phyloP scores from a whole-genome alignment of 495 filamentous ascomycete genomes.

The Xylona heveae region DNA sequence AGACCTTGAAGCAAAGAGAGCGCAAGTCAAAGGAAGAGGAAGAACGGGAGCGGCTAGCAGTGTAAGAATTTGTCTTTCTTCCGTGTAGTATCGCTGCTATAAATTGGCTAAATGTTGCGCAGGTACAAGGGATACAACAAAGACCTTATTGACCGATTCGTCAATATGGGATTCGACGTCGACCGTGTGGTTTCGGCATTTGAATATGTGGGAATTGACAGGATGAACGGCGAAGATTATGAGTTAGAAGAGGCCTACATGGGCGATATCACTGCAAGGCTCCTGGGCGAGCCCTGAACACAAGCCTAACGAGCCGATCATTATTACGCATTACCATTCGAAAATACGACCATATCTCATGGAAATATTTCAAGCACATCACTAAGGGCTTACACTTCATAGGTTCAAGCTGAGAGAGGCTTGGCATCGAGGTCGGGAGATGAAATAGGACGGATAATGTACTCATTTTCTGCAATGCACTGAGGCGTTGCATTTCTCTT shows the following conservation, averaged over 20 bases:
- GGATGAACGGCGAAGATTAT: constrained; percentile 55
- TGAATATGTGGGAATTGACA: constrained; percentile 59
- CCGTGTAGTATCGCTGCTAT: neutral
- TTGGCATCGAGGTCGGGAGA: no score
- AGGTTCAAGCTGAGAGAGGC: no score
- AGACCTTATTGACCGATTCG: constrained; percentile 70
- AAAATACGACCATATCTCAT: constrained; percentile 1
- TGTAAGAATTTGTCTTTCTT: constrained; percentile 8
- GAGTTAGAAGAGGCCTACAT: constrained; percentile 69
- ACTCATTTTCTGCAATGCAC: no score
- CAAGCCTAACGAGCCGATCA: constrained; percentile 2
- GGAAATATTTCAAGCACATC: neutral
- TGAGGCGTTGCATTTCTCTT: no score
- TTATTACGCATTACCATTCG: constrained; percentile 2
- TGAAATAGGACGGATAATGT: no score
- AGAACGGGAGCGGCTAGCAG: constrained; percentile 21
- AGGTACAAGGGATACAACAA: constrained; percentile 86
- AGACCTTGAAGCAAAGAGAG: constrained; percentile 15
- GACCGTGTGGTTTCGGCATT: constrained; percentile 72
- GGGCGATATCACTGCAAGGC: constrained; percentile 69
- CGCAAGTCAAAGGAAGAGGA: constrained; percentile 26
- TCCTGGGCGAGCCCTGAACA: constrained; percentile 52
- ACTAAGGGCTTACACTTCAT: no score
- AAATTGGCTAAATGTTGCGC: constrained; percentile 6
- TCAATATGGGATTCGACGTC: constrained; percentile 87